Percentiles rank a stretch among this genome's conserved stretches.
Evolutionary conservation across 305 asterid genomes (phyloP).

Genomic region (Plantago rigida): DNA sequence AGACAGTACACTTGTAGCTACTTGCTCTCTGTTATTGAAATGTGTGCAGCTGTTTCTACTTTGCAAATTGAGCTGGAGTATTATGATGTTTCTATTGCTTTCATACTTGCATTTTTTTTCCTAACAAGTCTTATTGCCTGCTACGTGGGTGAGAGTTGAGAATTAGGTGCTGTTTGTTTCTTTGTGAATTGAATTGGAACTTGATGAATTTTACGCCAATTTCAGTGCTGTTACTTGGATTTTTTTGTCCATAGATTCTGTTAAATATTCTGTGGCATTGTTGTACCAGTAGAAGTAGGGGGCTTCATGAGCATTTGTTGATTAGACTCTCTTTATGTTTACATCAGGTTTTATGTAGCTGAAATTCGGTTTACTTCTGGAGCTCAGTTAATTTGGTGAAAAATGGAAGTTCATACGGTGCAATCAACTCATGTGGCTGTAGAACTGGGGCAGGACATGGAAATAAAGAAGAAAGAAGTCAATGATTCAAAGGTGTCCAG

Average conservation of each 20-base stretch:
- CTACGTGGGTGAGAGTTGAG: not conserved
- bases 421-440: slow-evolving; percentile 35
- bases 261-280: not conserved
- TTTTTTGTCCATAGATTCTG: not conserved
- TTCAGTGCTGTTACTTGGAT: not conserved
- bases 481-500: slow-evolving; percentile 30
- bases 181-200: not conserved
- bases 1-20: not conserved
- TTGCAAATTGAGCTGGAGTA: not conserved
- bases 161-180: not conserved
- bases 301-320: not conserved
- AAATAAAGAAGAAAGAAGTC: slow-evolving; percentile 22
- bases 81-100: too few relatives aligned
- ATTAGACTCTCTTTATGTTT: not conserved
- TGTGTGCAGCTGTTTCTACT: not conserved
- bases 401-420: slow-evolving; percentile 39
- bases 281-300: not conserved
- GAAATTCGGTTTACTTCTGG: slow-evolving; percentile 10
- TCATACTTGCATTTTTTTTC: too few relatives aligned
- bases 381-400: slow-evolving; percentile 18
- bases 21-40: not conserved
- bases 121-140: not conserved
- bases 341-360: slow-evolving; percentile 7
- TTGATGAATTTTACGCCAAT: not conserved
- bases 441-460: slow-evolving; percentile 27